These are phyloP conservation scores for Colletotrichum sp. DNA, from an alignment of 2,329 filamentous ascomycete species.

Conservation along the genomic window DNA sequence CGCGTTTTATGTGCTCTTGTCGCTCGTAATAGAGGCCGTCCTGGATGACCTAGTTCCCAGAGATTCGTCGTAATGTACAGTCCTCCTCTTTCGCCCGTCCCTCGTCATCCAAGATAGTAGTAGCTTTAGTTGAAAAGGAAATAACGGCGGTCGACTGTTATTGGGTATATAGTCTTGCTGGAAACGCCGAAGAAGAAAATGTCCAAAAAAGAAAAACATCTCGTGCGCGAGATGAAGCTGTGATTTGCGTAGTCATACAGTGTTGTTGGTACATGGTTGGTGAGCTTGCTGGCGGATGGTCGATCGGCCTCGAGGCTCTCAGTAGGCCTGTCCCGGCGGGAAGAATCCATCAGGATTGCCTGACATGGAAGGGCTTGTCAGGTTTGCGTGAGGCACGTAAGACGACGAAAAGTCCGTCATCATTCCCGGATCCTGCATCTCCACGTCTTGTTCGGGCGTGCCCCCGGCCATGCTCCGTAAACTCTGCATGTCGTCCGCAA, in stretches of 20 bases:
- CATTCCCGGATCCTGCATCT: conserved; percentile 39
- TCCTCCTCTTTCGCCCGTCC: not conserved
- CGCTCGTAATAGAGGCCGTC: not conserved
- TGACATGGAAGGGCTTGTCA: conserved; percentile 6
- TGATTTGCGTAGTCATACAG: not conserved
- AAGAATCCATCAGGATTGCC: conserved; percentile 7
- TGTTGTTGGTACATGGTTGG: not conserved
- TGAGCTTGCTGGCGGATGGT: not conserved
- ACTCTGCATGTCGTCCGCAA: conserved; percentile 40
- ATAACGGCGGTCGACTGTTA: conserved; percentile 1
- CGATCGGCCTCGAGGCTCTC: not conserved
- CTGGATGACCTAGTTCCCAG: not conserved
- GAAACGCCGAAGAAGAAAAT: not conserved
- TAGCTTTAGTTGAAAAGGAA: not conserved
- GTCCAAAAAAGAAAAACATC: not conserved
- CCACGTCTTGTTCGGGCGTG: conserved; percentile 35
- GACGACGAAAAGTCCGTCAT: conserved; percentile 26
- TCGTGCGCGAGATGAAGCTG: conserved; percentile 9
- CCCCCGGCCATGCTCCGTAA: conserved; percentile 35
- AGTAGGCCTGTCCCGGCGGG: conserved; percentile 15
- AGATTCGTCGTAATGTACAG: not conserved
- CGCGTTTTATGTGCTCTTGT: not conserved
- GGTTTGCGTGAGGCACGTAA: conserved; percentile 12
- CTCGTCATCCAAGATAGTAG: not conserved
- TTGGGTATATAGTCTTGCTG: conserved; percentile 18